Percentiles rank a stretch among this genome's conserved stretches.
These are phyloP conservation scores for Elaeis oleifera DNA, from an alignment of 202 grass and related monocot species.

Conservation along the genomic window DNA sequence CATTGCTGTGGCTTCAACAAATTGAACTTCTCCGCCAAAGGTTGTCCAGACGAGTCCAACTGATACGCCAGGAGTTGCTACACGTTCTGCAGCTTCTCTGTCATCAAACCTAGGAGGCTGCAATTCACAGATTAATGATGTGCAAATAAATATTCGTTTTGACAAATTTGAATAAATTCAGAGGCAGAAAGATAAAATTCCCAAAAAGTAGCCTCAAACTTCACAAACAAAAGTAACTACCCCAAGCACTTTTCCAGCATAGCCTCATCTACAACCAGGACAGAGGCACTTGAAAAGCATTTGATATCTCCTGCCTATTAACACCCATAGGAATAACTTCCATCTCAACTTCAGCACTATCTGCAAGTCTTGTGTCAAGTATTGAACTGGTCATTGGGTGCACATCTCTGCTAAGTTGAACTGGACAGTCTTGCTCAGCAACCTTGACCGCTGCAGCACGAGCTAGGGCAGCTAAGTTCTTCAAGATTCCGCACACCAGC, in stretches of 20 bases:
- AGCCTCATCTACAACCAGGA: slow-evolving; percentile 70
- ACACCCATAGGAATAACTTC: slow-evolving; percentile 90
- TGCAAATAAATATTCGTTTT: slow-evolving; percentile 4
- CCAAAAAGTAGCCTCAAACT: neutral
- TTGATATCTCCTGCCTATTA: slow-evolving; percentile 68
- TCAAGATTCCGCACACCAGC: slow-evolving; percentile 90
- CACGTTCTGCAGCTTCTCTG: slow-evolving; percentile 73
- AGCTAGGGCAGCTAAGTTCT: slow-evolving; percentile 69
- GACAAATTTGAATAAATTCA: neutral
- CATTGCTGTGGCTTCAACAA: slow-evolving; percentile 89
- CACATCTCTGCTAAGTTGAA: slow-evolving; percentile 85
- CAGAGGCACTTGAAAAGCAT: slow-evolving; percentile 46
- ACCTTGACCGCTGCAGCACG: slow-evolving; percentile 90
- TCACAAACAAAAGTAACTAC: slow-evolving; percentile 34
- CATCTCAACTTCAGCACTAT: slow-evolving; percentile 87
- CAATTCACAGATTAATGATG: slow-evolving; percentile 13
- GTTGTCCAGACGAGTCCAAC: slow-evolving; percentile 96
- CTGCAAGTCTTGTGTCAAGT: slow-evolving; percentile 57
- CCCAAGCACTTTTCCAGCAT: slow-evolving; percentile 98
- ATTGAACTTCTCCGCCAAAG: slow-evolving; percentile 90
- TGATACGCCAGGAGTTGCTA: slow-evolving; percentile 74
- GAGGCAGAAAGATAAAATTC: neutral
- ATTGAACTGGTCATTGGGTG: slow-evolving; percentile 74
- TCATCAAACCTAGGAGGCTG: slow-evolving; percentile 96
- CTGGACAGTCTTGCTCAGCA: slow-evolving; percentile 60